Evolutionary conservation across 1,139 yeast species (phyloP), one percentile per base, ranked within the genome.

Genomic region (Arxiozyma bovina): DNA sequence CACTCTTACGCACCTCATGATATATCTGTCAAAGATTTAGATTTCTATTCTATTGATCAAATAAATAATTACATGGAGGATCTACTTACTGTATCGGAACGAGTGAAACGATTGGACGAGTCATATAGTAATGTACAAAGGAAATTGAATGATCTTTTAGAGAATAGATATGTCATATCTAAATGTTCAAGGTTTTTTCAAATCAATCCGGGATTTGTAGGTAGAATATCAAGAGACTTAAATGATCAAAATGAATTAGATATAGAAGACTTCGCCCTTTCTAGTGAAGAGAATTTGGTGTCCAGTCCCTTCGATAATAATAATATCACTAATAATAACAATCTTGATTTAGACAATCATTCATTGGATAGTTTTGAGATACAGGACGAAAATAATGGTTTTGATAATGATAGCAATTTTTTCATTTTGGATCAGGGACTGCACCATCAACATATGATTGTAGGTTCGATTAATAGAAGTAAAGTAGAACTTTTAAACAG

Each of bases 401-500:
- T 61, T 38, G 60, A 59, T 38, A 23, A 43, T 20, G 5, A 15
- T 9, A 63, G 61, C 38, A 60, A 59, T 5, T 53, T 53, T 42
- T 53, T 57, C n/a, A 55, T 52, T 55, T 63, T 50, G 27, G 73
- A 66, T 57, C 66, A 57, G 57, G 73, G 71, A 18, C 61, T 70
- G 45, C 70, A 66, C 47, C 70, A 70, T 42, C 61, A 69, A 52
- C 68, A 67, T 11, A 64, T 74, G 64, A 67, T 86, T 51, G 74
- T 85, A 40, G 94, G 94, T 50, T 81, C 86, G 2, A 82, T 86
- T 51, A 77, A 75, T 58, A 77, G 56, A 49, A 51, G n/a, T 23
- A 85, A 83, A 64, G 79, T 82, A 40, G 76, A 74, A 43, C 71
- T 80, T 1, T 72, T 86, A 57, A 88, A 85, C 64, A 83, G 78